Evolutionary conservation across 192 early-diverging fungal species (phyloP).

Genomic region (Martensiomyces pterosporus): DNA sequence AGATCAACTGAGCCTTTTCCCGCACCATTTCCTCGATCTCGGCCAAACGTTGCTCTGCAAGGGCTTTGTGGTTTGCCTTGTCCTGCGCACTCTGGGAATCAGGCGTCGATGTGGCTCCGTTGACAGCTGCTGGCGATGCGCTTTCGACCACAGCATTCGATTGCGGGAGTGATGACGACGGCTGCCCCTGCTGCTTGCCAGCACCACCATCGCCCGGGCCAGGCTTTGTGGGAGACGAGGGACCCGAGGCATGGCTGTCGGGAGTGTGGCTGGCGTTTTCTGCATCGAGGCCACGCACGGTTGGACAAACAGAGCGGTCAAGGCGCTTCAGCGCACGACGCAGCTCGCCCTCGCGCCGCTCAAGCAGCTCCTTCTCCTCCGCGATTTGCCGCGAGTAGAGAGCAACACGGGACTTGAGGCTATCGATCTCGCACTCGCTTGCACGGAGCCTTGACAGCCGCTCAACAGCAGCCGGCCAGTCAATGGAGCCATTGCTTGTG

Average conservation of each 20-base stretch:
- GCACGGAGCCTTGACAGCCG: constrained; percentile 25
- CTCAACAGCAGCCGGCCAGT: constrained; percentile 31
- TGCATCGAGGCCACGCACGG: constrained; percentile 19
- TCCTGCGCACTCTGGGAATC: constrained; percentile 40
- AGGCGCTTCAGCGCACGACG: constrained; percentile 43
- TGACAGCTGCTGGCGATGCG: constrained; percentile 1
- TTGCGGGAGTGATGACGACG: too few relatives aligned
- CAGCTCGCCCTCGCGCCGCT: constrained; percentile 32
- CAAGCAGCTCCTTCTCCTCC: constrained; percentile 40
- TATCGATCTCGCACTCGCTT: constrained; percentile 27
- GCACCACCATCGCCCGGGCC: too few relatives aligned
- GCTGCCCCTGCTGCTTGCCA: too few relatives aligned
- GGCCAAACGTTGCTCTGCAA: constrained; percentile 47
- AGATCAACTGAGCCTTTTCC: constrained; percentile 46
- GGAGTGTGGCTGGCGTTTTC: not conserved
- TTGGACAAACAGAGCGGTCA: constrained; percentile 48
- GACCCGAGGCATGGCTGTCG: not conserved
- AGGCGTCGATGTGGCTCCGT: constrained; percentile 12
- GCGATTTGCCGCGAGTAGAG: constrained; percentile 29
- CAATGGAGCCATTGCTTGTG: constrained; percentile 9
- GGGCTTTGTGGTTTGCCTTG: constrained; percentile 39
- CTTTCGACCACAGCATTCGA: too few relatives aligned
- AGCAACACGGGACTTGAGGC: constrained; percentile 34
- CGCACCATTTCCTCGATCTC: constrained; percentile 52
- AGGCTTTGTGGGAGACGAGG: not conserved